A percentile compares a stretch with the other conserved stretches of the same genome.
phyloP scores from a whole-genome alignment of 2,329 filamentous ascomycete species.

The Colletotrichum abscissum region DNA sequence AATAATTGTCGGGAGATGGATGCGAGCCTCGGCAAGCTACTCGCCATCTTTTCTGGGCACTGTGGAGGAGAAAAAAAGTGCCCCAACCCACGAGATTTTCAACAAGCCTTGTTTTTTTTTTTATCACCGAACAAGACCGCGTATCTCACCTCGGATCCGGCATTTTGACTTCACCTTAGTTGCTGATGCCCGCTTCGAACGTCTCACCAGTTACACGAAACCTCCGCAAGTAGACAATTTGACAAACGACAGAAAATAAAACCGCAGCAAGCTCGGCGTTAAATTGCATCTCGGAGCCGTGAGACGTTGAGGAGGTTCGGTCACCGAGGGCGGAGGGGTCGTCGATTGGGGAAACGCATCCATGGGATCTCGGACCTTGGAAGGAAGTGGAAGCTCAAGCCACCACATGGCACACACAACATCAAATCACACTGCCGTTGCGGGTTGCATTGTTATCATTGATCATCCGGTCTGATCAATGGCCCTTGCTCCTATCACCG shows the following conservation, averaged over 20 bases:
- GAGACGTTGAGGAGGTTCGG: constrained; percentile 9
- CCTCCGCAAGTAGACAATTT: not conserved
- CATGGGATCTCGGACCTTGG: too few species aligned
- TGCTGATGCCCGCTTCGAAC: not conserved
- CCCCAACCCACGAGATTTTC: not conserved
- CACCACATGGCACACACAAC: too few species aligned
- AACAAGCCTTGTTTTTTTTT: not conserved
- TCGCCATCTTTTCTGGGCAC: not conserved
- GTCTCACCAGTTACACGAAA: not conserved
- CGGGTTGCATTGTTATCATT: not conserved
- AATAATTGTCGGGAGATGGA: not conserved
- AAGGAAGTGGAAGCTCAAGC: not conserved
- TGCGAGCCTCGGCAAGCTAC: not conserved
- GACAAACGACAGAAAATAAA: not conserved
- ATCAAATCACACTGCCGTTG: not conserved
- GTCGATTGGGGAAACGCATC: not conserved
- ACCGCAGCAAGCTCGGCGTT: constrained; percentile 10
- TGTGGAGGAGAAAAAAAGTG: not conserved
- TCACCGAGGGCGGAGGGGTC: constrained; percentile 3
- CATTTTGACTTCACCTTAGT: not conserved
- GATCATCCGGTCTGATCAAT: not conserved
- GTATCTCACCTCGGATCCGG: not conserved
- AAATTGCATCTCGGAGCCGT: constrained; percentile 2
- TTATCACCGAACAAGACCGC: not conserved
- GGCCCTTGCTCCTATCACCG: constrained; percentile 23